phyloP scores from a whole-genome alignment of 192 early-diverging fungal genomes.

The Backusella parvicylindrica region DNA sequence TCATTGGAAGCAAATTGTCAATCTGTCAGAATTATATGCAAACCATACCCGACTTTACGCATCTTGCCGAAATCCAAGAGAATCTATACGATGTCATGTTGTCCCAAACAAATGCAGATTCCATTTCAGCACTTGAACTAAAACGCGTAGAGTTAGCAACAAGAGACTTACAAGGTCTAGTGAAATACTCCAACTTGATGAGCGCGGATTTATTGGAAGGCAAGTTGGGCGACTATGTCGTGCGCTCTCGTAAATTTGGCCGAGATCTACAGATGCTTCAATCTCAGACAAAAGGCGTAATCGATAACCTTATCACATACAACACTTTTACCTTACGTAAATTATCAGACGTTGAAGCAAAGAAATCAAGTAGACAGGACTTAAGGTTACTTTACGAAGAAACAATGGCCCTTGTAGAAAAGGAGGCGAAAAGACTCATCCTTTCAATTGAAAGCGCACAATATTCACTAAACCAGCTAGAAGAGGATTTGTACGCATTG shows the following conservation, averaged over 20 bases:
- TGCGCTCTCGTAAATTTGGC: conserved; percentile 34
- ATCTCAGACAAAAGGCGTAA: conserved; percentile 41
- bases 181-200: conserved; percentile 42
- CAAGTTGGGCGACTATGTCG: conserved; percentile 37
- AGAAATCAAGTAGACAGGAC: conserved; percentile 31
- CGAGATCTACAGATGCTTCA: conserved; percentile 46
- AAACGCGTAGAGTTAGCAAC: conserved; percentile 50
- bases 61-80: conserved; percentile 44
- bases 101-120: conserved; percentile 31
- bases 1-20: not conserved
- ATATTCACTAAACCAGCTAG: conserved; percentile 33
- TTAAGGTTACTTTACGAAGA: conserved; percentile 25
- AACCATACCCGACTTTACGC: conserved; percentile 47
- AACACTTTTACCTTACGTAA: conserved; percentile 39
- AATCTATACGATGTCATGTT: conserved; percentile 37
- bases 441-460: conserved; percentile 27
- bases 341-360: conserved; percentile 28
- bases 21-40: not conserved
- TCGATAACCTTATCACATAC: conserved; percentile 52
- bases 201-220: conserved; percentile 29
- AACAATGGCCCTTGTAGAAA: conserved; percentile 34
- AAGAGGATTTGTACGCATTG: conserved; percentile 36
- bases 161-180: conserved; percentile 44
- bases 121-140: conserved; percentile 35
- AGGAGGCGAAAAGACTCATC: conserved; percentile 28